These are phyloP conservation scores for Trichocladium uniseriatum DNA, from an alignment of 495 filamentous ascomycete genomes.

Conservation along the genomic window DNA sequence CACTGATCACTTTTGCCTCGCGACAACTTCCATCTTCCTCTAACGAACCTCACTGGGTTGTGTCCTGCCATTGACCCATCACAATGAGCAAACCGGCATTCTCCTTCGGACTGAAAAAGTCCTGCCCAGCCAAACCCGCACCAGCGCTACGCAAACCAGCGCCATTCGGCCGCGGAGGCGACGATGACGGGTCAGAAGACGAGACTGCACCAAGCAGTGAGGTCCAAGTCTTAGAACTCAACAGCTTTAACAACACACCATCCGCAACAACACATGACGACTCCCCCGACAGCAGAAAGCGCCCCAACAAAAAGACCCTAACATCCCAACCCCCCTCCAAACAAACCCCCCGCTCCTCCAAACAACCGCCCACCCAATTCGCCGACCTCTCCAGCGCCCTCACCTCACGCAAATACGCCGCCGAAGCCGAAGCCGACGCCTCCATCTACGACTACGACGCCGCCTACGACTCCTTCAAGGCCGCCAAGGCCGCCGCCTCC, in stretches of 20 bases:
- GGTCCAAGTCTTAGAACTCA: conserved; percentile 18
- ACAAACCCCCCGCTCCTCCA: not conserved
- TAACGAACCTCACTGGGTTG: too few species aligned
- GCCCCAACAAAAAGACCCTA: conserved; percentile 31
- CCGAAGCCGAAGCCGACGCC: conserved; percentile 52
- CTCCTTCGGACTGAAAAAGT: conserved; percentile 35
- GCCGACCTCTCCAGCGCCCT: conserved; percentile 47
- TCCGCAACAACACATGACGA: not conserved
- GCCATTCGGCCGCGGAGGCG: conserved; percentile 22
- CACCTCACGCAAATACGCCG: conserved; percentile 45
- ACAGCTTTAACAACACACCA: conserved; percentile 5
- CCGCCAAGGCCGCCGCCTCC: conserved; percentile 24
- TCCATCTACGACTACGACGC: conserved; percentile 70
- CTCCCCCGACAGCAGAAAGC: conserved; percentile 17
- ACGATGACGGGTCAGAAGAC: conserved; percentile 18
- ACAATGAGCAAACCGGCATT: conserved; percentile 24
- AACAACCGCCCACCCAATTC: conserved; percentile 31
- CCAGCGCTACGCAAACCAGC: conserved; percentile 15
- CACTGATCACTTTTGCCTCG: too few species aligned
- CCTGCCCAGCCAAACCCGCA: conserved; percentile 14
- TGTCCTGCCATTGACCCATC: too few species aligned
- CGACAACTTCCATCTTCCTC: too few species aligned
- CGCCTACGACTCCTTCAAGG: conserved; percentile 57
- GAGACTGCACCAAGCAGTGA: conserved; percentile 7
- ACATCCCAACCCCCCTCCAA: conserved; percentile 1